Evolutionary conservation across 345 rosid species (phyloP), one percentile per base, ranked within the genome.

Genomic region (Citrus mangshanensis): DNA sequence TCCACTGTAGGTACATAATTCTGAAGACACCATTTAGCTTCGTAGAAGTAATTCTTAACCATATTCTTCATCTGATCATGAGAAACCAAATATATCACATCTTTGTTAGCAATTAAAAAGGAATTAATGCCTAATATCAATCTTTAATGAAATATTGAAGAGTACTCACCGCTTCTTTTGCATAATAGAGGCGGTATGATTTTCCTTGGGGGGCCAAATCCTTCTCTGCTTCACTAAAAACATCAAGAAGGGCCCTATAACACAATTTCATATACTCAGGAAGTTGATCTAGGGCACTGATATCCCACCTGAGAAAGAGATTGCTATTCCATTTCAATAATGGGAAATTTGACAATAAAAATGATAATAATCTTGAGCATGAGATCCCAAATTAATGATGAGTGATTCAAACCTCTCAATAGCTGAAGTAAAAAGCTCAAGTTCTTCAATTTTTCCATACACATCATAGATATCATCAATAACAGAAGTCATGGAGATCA

Each of bases 11-110:
- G 88, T 12, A 72, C 61, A 72, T 83, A 30, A 1, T 70, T 10
- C 22, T 63, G 12, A 35, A 81, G 55, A 1, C 68, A 54, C 86
- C 88, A 87, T 60, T 66, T 77, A 4, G 90, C 82, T 76, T 85
- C 88, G 0, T 8, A 18, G 9, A 73, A 77, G 72, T 83, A 85
- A 5, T 74, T 64, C 54, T 65, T 78, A 22, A 59, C 79, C 6
- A 49, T 76, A 21, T 40, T 42, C 63, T 73, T 79, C 85, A 83
- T 79, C 86, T 86, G 58, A 27, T 30, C 1, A 27, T 24, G 0
- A 35, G 35, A 10, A 61, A 27, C 40, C 0, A 37, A n/a, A 74
- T 9, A 62, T 12, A 21, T 18, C n/a, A 9, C 9, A 59, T 24
- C 4, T 22, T 59, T 24, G 1, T 2, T 59, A 3, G 9, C 25